Percentiles rank a stretch among this genome's conserved stretches.
These are phyloP conservation scores for Penicillium fimorum DNA, from an alignment of 495 filamentous ascomycete genomes.

Conservation along the genomic window DNA sequence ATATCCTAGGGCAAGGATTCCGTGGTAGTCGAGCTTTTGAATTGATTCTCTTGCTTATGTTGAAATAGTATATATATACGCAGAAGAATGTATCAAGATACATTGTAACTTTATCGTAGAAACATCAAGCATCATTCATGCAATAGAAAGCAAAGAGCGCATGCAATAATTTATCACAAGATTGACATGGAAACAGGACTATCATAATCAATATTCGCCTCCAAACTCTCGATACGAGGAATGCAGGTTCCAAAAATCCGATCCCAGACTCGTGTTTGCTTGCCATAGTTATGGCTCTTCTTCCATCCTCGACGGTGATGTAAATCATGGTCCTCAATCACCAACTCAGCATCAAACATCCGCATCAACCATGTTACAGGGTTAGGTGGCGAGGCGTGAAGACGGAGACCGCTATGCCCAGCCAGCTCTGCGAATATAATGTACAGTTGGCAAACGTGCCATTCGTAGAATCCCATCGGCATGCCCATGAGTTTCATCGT, in stretches of 20 bases:
- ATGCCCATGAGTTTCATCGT: slow-evolving; percentile 32
- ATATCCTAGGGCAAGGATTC: too few relatives aligned
- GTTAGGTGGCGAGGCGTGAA: slow-evolving; percentile 30
- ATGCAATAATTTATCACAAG: too few relatives aligned
- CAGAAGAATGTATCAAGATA: too few relatives aligned
- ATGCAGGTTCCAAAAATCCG: slow-evolving; percentile 39
- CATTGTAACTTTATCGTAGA: too few relatives aligned
- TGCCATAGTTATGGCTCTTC: slow-evolving; percentile 46
- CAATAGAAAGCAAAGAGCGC: too few relatives aligned
- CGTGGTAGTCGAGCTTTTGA: too few relatives aligned
- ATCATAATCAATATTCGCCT: slow-evolving; percentile 38
- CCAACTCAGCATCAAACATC: slow-evolving; percentile 37
- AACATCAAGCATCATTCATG: too few relatives aligned
- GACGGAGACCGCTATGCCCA: slow-evolving; percentile 38
- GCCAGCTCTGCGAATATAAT: slow-evolving; percentile 42
- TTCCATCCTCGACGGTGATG: slow-evolving; percentile 47
- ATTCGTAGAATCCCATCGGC: slow-evolving; percentile 45
- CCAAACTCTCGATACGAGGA: slow-evolving; percentile 37
- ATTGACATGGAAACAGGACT: slow-evolving; percentile 30
- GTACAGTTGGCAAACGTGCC: slow-evolving; percentile 45
- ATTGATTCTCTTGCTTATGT: too few relatives aligned
- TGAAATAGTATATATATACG: too few relatives aligned
- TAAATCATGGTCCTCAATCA: slow-evolving; percentile 46
- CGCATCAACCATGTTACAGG: slow-evolving; percentile 35
- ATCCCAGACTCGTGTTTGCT: slow-evolving; percentile 46